Percentiles rank a stretch among this genome's conserved stretches.
Evolutionary conservation across 2,329 filamentous ascomycete species (phyloP).

Genomic region (Claviceps purpurea): DNA sequence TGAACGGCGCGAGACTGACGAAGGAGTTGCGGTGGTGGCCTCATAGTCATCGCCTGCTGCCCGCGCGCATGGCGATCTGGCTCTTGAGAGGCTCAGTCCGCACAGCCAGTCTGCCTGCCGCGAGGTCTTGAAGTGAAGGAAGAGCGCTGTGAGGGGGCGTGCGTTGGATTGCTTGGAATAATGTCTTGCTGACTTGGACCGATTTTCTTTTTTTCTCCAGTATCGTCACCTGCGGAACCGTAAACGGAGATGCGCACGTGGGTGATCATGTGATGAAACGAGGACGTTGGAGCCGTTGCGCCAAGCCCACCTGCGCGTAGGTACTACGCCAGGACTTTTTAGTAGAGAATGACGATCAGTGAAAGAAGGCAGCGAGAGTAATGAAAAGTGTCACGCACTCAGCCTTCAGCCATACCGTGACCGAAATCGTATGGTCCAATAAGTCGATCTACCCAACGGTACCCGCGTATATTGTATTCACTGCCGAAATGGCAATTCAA

Average conservation of each 20-base stretch:
- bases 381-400: too few relatives aligned
- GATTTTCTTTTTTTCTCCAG: neutral
- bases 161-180: neutral
- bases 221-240: neutral
- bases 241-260: neutral
- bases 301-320: constrained; percentile 6
- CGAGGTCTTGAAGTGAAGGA: neutral
- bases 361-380: too few relatives aligned
- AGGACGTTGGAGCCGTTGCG: neutral
- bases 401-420: too few relatives aligned
- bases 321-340: neutral
- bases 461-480: too few relatives aligned
- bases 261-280: constrained; percentile 4
- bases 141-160: neutral
- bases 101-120: neutral
- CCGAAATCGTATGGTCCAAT: too few relatives aligned
- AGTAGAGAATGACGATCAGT: too few relatives aligned
- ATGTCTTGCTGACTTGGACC: neutral
- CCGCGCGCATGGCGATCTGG: constrained; percentile 15
- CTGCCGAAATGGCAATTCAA: too few relatives aligned
- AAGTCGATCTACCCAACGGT: too few relatives aligned
- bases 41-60: constrained; percentile 17
- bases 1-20: constrained; percentile 14
- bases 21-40: constrained; percentile 20
- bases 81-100: neutral